Base-by-base conservation (phyloP, 768 basidiomycete species). In the Amanita inopinata region DNA sequence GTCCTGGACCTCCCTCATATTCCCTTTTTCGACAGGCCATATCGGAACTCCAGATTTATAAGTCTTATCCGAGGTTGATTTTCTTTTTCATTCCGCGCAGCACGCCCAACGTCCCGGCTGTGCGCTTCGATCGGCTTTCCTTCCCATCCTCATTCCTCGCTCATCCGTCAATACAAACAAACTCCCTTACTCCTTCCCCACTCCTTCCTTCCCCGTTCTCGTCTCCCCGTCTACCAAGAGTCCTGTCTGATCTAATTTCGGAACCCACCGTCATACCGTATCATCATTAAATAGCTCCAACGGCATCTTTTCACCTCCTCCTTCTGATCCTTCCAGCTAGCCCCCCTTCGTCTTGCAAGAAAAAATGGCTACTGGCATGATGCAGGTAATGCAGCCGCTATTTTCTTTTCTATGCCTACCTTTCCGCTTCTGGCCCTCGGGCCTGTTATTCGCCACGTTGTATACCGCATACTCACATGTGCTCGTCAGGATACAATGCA, bases 311-410 rank as follows among this genome's bases (percentile, higher is more conserved):
- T 20, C 43, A 34, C 25, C 40, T 14, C 40, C 32, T 27, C 23
- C 33, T 12, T 23, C 24, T 23, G 22, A 23, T 34, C 9, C 41
- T 19, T 25, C 27, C 27, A n/a, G 7, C n/a, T 20, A 34, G 22
- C 31, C 30, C 11, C 18, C n/a, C 32, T 34, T 35, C 36, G 24
- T 11, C 12, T 22, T 5, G 31, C 33, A 33, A 7, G 5, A 5
- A 28, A 54, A 48, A 49, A 74, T 74, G 72, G 57, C 72, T 36
- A 60, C 66, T 37, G 59, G 53, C 39, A 61, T 72, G 61, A 56
- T 70, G 41, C 68, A 70, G 59, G 71, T 71, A 53, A 49, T 51
- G 33, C 49, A n/a, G 15, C 36, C 19, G 39, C 40, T 11, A 30
- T 38, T 43, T 15, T 34, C 45, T 32, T 23, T 27, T 32, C 27